Evolutionary conservation across 495 filamentous ascomycete genomes (phyloP).

Genomic region (Lepraria neglecta): DNA sequence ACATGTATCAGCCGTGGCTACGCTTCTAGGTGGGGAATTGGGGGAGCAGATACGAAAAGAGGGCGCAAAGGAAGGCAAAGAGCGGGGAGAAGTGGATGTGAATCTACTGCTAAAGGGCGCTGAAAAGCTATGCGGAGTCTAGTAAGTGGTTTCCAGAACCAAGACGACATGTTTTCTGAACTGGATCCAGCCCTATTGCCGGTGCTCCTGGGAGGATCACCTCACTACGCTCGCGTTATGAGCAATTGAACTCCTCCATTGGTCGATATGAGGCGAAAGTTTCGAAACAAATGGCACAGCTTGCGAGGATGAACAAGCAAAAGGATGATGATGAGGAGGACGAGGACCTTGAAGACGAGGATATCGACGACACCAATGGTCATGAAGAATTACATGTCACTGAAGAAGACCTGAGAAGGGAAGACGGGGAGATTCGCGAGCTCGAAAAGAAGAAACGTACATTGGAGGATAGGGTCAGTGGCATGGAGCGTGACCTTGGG

Average conservation of each 20-base stretch:
- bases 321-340: slow-evolving; percentile 30
- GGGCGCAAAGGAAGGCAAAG: slow-evolving; percentile 42
- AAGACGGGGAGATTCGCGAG: slow-evolving; percentile 72
- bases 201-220: slow-evolving; percentile 77
- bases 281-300: slow-evolving; percentile 64
- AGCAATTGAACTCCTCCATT: slow-evolving; percentile 66
- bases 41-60: slow-evolving; percentile 69
- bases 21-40: slow-evolving; percentile 80
- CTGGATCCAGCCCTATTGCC: slow-evolving; percentile 54
- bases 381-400: slow-evolving; percentile 47
- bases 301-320: slow-evolving; percentile 64
- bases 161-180: background rate
- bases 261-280: slow-evolving; percentile 73
- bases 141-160: slow-evolving; percentile 45
- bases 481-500: slow-evolving; percentile 75
- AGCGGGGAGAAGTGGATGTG: slow-evolving; percentile 71
- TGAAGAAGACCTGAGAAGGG: slow-evolving; percentile 65
- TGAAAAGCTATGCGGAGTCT: slow-evolving; percentile 84
- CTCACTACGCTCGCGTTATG: slow-evolving; percentile 62
- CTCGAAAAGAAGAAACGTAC: slow-evolving; percentile 69
- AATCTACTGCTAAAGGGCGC: slow-evolving; percentile 80
- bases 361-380: slow-evolving; percentile 31
- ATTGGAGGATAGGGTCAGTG: slow-evolving; percentile 69
- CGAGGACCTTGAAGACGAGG: slow-evolving; percentile 37
- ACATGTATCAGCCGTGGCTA: slow-evolving; percentile 79